Evolutionary conservation across 495 filamentous ascomycete species (phyloP).

Genomic region (Astrocystis sublimbata): DNA sequence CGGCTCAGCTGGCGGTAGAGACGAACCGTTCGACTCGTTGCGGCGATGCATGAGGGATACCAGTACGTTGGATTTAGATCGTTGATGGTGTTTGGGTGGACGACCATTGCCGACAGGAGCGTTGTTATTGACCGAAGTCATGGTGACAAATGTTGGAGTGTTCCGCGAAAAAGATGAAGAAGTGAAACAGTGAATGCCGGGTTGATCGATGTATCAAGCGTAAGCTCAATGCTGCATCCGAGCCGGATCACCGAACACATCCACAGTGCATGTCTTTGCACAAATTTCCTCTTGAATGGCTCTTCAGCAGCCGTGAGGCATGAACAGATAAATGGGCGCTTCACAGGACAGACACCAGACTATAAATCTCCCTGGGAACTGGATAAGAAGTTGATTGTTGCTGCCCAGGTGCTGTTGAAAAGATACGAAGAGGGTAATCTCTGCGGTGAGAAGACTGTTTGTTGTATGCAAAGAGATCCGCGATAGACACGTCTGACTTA

Average conservation of each 20-base stretch:
- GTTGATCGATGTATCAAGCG: conserved; percentile 9
- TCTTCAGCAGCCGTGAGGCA: neutral
- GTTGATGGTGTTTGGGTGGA: conserved; percentile 36
- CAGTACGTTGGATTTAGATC: conserved; percentile 60
- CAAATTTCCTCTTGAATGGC: neutral
- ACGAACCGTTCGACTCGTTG: conserved; percentile 48
- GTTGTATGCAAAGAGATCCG: neutral
- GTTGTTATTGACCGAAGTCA: conserved; percentile 30
- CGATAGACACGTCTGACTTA: neutral
- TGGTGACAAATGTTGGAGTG: conserved; percentile 8
- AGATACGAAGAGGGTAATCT: neutral
- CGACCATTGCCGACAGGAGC: conserved; percentile 24
- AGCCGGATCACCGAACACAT: conserved; percentile 11
- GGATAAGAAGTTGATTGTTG: conserved; percentile 13
- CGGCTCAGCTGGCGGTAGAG: conserved; percentile 37
- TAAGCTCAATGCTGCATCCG: conserved; percentile 1
- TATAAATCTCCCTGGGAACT: conserved; percentile 1
- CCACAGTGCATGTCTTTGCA: conserved; percentile 10
- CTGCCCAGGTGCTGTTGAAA: neutral
- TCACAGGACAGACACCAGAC: conserved; percentile 5
- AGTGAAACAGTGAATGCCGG: conserved; percentile 11
- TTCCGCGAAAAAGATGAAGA: conserved; percentile 7
- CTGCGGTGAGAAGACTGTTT: neutral
- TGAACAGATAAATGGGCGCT: neutral
- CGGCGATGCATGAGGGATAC: conserved; percentile 58